These are phyloP conservation scores for Sequoiadendron giganteum DNA, from an alignment of 75 land plant genomes.

Conservation along the genomic window DNA sequence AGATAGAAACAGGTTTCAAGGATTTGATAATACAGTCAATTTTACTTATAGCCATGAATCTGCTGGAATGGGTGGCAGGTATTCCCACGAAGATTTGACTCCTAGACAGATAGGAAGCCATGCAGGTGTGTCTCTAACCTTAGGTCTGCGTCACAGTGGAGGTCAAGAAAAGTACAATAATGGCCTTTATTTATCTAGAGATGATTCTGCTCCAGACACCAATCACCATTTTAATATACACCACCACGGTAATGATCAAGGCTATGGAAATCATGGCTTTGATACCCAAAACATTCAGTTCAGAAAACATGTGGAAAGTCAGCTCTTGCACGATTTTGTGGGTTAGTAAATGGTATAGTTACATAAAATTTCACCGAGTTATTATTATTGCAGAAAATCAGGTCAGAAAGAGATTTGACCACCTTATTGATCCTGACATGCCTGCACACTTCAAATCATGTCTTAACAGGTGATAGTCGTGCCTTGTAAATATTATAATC, in stretches of 20 bases:
- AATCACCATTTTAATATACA: conserved; percentile 31
- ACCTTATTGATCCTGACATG: background rate
- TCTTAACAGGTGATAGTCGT: conserved; percentile 1
- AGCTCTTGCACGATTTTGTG: conserved; percentile 56
- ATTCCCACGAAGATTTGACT: conserved; percentile 23
- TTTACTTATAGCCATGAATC: conserved; percentile 1
- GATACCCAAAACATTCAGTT: conserved; percentile 35
- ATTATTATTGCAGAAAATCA: background rate
- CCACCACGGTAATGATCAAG: conserved; percentile 12
- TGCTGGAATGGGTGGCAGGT: conserved; percentile 14
- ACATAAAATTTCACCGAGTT: background rate
- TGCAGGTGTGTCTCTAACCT: conserved; percentile 55
- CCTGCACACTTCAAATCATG: background rate
- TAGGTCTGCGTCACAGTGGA: conserved; percentile 60
- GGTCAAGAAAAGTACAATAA: conserved; percentile 22
- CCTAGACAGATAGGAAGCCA: conserved; percentile 16
- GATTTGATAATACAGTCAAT: conserved; percentile 12
- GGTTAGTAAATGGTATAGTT: conserved; percentile 3
- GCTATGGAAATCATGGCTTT: conserved; percentile 21
- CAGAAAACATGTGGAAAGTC: conserved; percentile 47
- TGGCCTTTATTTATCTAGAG: conserved; percentile 34
- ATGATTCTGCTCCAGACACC: conserved; percentile 22
- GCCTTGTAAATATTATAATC: conserved; percentile 5
- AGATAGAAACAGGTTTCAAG: conserved; percentile 10
- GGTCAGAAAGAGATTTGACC: background rate